Percentiles rank a stretch among this genome's conserved stretches.
Evolutionary conservation across 1,139 yeast genomes (phyloP).

Genomic region (Zygoascus meyerae): DNA sequence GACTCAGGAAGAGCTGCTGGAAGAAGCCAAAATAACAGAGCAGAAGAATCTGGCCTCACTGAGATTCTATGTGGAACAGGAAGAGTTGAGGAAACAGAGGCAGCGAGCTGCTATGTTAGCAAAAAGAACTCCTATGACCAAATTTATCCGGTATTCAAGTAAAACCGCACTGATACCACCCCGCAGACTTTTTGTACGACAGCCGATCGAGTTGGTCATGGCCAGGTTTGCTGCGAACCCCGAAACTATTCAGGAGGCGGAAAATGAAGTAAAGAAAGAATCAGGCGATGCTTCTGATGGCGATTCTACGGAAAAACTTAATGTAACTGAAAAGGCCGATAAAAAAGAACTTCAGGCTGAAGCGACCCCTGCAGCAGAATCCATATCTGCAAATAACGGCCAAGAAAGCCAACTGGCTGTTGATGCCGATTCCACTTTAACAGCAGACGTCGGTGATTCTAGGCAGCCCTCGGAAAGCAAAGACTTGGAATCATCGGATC

Average conservation of each 20-base stretch:
- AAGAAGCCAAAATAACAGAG: slow-evolving; percentile 85
- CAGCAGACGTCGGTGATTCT: not conserved
- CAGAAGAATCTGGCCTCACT: slow-evolving; percentile 65
- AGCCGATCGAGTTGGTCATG: slow-evolving; percentile 16
- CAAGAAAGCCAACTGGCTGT: slow-evolving; percentile 8
- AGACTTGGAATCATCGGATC: not conserved
- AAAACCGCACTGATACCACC: slow-evolving; percentile 29
- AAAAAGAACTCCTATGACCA: slow-evolving; percentile 51
- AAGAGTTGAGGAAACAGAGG: slow-evolving; percentile 68
- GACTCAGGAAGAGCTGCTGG: slow-evolving; percentile 82
- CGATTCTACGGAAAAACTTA: not conserved
- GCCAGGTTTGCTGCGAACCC: slow-evolving; percentile 13
- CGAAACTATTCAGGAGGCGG: not conserved
- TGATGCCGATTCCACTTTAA: slow-evolving; percentile 13
- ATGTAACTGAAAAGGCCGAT: not conserved
- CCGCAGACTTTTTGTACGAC: slow-evolving; percentile 21
- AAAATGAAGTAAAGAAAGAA: slow-evolving; percentile 1
- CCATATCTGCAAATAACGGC: slow-evolving; percentile 10
- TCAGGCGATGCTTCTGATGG: no score
- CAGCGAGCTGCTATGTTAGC: slow-evolving; percentile 69
- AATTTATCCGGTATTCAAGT: slow-evolving; percentile 50
- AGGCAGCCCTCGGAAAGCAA: not conserved
- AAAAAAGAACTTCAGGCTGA: slow-evolving; percentile 4
- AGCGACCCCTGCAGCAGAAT: slow-evolving; percentile 13
- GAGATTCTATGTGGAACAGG: slow-evolving; percentile 76